Evolutionary conservation across 768 basidiomycete species (phyloP).

Genomic region (Agaricus sinodeliciosus): DNA sequence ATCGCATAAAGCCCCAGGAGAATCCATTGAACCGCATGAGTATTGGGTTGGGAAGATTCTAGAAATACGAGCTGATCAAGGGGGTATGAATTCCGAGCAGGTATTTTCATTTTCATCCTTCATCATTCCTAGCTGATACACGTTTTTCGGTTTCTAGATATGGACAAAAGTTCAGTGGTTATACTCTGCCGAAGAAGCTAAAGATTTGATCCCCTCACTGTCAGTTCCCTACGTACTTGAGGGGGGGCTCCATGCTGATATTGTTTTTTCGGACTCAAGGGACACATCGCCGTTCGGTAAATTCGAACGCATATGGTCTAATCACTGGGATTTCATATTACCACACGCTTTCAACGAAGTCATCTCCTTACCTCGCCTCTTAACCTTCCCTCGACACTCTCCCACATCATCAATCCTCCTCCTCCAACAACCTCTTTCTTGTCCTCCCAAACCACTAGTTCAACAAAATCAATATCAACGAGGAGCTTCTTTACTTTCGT

Average conservation of each 20-base stretch:
- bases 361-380: not conserved
- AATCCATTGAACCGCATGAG: slow-evolving; percentile 23
- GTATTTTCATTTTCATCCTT: slow-evolving; percentile 16
- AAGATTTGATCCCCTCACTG: slow-evolving; percentile 40
- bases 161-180: slow-evolving; percentile 53
- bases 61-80: slow-evolving; percentile 33
- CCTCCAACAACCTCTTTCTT: not conserved
- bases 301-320: slow-evolving; percentile 45
- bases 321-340: slow-evolving; percentile 41
- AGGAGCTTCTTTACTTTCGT: not conserved
- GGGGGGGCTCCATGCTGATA: not conserved
- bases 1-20: slow-evolving; percentile 17
- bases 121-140: not conserved
- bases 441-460: not conserved
- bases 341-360: slow-evolving; percentile 40
- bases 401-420: no score
- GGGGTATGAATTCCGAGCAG: slow-evolving; percentile 19
- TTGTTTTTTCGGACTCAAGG: slow-evolving; percentile 20
- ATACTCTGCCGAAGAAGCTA: slow-evolving; percentile 44
- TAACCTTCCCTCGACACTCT: not conserved
- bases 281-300: slow-evolving; percentile 30
- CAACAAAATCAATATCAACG: not conserved
- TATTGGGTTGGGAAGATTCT: slow-evolving; percentile 48
- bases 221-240: slow-evolving; percentile 2
- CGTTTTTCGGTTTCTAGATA: slow-evolving; percentile 27